Conservation (phyloP, 2,329 filamentous ascomycete species). For the Clarireedia paspali region DNA sequence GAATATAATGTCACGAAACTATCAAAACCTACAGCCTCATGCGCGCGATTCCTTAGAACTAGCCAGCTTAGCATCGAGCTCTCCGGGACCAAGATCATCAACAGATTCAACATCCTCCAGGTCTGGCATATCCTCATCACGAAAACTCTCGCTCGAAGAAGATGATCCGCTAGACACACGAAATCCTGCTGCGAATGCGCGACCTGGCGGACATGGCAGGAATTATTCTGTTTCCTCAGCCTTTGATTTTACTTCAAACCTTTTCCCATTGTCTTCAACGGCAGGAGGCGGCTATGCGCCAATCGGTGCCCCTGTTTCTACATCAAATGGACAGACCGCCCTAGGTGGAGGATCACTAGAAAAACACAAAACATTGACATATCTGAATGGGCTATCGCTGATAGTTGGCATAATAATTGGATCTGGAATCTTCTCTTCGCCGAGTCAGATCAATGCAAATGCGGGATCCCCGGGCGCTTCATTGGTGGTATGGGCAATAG, state of each 20-base stretch:
- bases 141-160: slow-evolving; percentile 78
- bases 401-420: slow-evolving; percentile 93
- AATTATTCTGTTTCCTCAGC: slow-evolving; percentile 87
- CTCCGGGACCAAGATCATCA: slow-evolving; percentile 51
- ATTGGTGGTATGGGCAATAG: slow-evolving; percentile 84
- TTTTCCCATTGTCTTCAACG: slow-evolving; percentile 87
- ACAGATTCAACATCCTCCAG: slow-evolving; percentile 68
- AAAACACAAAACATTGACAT: slow-evolving; percentile 93
- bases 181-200: slow-evolving; percentile 39
- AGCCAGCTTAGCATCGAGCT: slow-evolving; percentile 85
- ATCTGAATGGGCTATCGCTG: slow-evolving; percentile 83
- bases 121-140: slow-evolving; percentile 87
- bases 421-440: slow-evolving; percentile 91
- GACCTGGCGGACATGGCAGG: slow-evolving; percentile 43
- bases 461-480: slow-evolving; percentile 87
- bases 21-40: slow-evolving; percentile 25
- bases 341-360: slow-evolving; percentile 75
- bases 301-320: slow-evolving; percentile 65
- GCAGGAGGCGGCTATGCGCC: slow-evolving; percentile 69
- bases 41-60: slow-evolving; percentile 89
- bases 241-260: slow-evolving; percentile 89
- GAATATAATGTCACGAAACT: slow-evolving; percentile 26
- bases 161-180: slow-evolving; percentile 69
- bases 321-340: slow-evolving; percentile 45
- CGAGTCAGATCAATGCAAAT: slow-evolving; percentile 84